A percentile compares a stretch with the other conserved stretches of the same genome.
phyloP scores from a whole-genome alignment of 2,329 filamentous ascomycete species.

The Drechslerella stenobrocha region DNA sequence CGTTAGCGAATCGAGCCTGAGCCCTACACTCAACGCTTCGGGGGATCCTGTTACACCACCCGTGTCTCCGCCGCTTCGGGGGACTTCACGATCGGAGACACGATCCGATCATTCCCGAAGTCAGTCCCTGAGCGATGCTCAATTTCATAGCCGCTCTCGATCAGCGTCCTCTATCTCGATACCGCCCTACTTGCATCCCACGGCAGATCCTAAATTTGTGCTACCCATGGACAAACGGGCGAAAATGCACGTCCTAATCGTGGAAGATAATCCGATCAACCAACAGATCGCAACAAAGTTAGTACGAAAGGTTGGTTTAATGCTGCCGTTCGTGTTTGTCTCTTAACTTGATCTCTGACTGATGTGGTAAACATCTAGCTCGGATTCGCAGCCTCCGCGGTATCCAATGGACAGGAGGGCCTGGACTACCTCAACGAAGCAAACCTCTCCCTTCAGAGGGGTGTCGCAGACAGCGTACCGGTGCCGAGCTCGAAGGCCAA shows the following conservation, averaged over 20 bases:
- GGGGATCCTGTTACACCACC: conserved; percentile 58
- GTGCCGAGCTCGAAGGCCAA: conserved; percentile 53
- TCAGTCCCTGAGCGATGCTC: conserved; percentile 18
- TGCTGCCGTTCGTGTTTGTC: conserved; percentile 57
- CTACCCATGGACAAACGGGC: conserved; percentile 61
- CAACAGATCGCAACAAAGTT: conserved; percentile 76
- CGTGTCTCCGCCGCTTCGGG: conserved; percentile 50
- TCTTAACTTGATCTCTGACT: not conserved
- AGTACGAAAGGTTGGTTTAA: conserved; percentile 73
- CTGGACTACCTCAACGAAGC: conserved; percentile 70
- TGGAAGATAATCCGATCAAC: conserved; percentile 78
- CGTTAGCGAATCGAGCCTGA: conserved; percentile 29
- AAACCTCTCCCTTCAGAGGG: conserved; percentile 53
- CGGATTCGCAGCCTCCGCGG: conserved; percentile 33
- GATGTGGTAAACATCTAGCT: conserved; percentile 6
- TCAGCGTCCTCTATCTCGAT: conserved; percentile 39
- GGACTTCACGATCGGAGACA: conserved; percentile 26
- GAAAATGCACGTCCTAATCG: conserved; percentile 71
- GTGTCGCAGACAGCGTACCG: conserved; percentile 15
- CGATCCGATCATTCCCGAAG: conserved; percentile 16
- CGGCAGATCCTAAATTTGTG: conserved; percentile 23
- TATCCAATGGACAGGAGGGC: conserved; percentile 67
- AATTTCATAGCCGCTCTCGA: conserved; percentile 29
- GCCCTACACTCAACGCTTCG: conserved; percentile 50
- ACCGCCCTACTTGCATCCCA: conserved; percentile 18